Evolutionary conservation across 2,329 filamentous ascomycete species (phyloP).

Genomic region (Metarhizium rileyi): DNA sequence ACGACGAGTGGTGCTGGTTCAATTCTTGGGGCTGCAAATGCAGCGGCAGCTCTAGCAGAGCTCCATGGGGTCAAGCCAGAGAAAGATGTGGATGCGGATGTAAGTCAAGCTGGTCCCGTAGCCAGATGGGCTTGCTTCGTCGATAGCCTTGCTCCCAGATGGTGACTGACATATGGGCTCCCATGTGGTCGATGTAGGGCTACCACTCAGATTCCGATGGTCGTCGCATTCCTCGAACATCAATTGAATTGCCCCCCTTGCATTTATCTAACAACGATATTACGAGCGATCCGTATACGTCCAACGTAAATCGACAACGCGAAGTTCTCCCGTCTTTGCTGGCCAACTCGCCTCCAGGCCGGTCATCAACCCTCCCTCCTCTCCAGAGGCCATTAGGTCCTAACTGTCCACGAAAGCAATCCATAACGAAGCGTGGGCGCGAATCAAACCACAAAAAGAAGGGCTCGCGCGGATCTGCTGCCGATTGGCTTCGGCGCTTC

Average conservation of each 20-base stretch:
- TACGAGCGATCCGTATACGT: constrained; percentile 64
- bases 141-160: background rate
- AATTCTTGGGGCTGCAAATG: constrained; percentile 54
- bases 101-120: constrained; percentile 34
- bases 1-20: constrained; percentile 30
- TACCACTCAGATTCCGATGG: constrained; percentile 64
- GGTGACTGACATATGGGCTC: constrained; percentile 5
- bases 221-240: constrained; percentile 51
- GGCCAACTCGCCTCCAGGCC: constrained; percentile 70
- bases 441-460: constrained; percentile 73
- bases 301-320: constrained; percentile 43
- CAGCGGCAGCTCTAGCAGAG: constrained; percentile 79
- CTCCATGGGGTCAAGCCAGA: constrained; percentile 68
- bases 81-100: constrained; percentile 70
- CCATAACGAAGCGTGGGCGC: constrained; percentile 68
- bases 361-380: constrained; percentile 80
- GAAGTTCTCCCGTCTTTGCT: constrained; percentile 78
- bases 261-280: constrained; percentile 48
- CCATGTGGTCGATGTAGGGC: constrained; percentile 32
- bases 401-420: constrained; percentile 72
- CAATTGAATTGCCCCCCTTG: constrained; percentile 65
- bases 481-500: constrained; percentile 51
- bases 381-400: constrained; percentile 64
- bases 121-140: background rate
- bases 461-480: constrained; percentile 60